A percentile compares a stretch with the other conserved stretches of the same genome.
Conservation (phyloP, 2,329 filamentous ascomycete species). For the Rutstroemia sp. region DNA sequence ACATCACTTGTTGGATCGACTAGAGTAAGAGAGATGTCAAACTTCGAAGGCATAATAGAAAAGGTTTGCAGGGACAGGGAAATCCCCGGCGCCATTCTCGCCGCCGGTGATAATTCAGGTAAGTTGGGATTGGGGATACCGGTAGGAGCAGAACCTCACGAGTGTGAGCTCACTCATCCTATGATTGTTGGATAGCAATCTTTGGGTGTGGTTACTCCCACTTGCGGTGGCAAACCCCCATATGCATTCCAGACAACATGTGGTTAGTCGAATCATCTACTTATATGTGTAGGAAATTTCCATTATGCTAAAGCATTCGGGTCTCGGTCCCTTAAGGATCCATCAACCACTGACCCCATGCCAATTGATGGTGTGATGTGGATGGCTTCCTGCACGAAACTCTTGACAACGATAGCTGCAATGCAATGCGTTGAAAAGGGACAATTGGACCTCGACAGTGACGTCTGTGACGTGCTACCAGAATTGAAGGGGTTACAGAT, state of each 20-base stretch:
- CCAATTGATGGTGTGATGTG: constrained; percentile 53
- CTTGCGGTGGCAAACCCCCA: too few relatives aligned
- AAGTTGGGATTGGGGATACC: not conserved
- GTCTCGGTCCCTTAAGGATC: constrained; percentile 38
- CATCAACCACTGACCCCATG: constrained; percentile 47
- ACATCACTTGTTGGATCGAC: not conserved
- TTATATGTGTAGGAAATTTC: constrained; percentile 28
- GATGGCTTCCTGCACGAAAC: constrained; percentile 52
- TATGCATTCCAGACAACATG: too few relatives aligned
- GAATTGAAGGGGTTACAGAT: constrained; percentile 25
- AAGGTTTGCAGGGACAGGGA: constrained; percentile 13
- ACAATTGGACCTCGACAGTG: constrained; percentile 40
- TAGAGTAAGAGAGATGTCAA: constrained; percentile 10
- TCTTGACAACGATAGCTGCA: constrained; percentile 42
- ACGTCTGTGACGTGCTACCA: constrained; percentile 21
- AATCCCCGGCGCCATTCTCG: constrained; percentile 18
- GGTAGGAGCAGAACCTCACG: not conserved
- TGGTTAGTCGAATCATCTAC: too few relatives aligned
- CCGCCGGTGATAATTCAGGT: constrained; percentile 18
- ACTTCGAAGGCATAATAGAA: constrained; percentile 17
- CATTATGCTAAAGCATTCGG: constrained; percentile 33
- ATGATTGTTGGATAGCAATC: not conserved
- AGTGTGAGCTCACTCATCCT: not conserved
- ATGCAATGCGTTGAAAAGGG: constrained; percentile 52
- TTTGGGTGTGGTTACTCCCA: too few relatives aligned